phyloP scores from a whole-genome alignment of 441 rosid species.

The Erodium texanum region DNA sequence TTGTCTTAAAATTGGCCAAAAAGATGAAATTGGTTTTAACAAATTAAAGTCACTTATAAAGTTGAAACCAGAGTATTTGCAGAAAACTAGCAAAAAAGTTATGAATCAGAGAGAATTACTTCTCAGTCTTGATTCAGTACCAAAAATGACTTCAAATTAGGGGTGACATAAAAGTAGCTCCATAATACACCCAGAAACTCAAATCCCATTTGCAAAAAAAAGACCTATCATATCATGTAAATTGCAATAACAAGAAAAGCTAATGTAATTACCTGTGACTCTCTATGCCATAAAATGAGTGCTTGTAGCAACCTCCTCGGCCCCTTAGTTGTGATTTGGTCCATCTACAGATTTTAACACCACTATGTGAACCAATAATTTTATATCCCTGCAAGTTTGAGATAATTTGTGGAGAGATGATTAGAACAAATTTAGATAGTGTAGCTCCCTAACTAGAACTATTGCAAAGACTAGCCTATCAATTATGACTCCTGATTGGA shows the following conservation, averaged over 20 bases:
- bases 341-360: conserved; percentile 96
- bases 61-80: neutral
- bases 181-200: neutral
- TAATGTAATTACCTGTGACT: conserved; percentile 68
- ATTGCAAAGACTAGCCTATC: neutral
- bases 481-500: neutral
- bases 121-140: neutral
- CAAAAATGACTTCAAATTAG: neutral
- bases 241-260: neutral
- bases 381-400: conserved; percentile 74
- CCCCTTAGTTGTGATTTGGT: conserved; percentile 98
- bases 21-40: neutral
- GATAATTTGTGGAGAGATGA: conserved; percentile 8
- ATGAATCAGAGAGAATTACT: neutral
- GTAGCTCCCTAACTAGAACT: neutral
- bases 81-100: neutral
- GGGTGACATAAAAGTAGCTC: neutral
- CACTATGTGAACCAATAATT: conserved; percentile 91
- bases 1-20: neutral
- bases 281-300: conserved; percentile 94
- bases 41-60: neutral
- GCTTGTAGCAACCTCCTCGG: conserved; percentile 98
- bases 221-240: neutral
- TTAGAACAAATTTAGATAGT: neutral
- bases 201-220: neutral